Evolutionary conservation across 1,284 basidiomycete genomes (phyloP).

Genomic region (Pseudozyma sp.): DNA sequence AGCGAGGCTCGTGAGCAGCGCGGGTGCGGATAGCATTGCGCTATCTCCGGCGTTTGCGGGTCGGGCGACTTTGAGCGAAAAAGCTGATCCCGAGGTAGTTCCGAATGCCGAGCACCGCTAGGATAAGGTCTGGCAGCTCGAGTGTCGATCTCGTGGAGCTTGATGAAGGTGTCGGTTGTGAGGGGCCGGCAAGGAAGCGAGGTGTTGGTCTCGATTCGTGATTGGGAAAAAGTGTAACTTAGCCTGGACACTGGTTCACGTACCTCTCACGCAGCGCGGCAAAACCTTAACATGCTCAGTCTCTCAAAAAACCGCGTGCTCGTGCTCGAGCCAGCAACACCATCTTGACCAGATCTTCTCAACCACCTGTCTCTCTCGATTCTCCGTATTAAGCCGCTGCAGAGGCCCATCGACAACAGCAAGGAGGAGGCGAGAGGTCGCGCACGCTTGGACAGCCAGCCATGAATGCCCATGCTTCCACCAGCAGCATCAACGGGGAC

Average conservation of each 20-base stretch:
- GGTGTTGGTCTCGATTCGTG: constrained; percentile 11
- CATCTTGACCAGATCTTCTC: constrained; percentile 6
- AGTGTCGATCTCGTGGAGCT: constrained; percentile 4
- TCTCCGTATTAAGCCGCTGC: too few species aligned
- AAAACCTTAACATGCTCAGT: background rate
- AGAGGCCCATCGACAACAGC: background rate
- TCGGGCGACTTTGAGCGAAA: background rate
- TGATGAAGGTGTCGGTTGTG: background rate
- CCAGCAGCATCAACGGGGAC: constrained; percentile 4
- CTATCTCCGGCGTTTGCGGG: background rate
- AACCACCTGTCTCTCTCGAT: background rate
- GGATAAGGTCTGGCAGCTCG: background rate
- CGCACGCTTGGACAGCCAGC: background rate
- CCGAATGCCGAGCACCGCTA: background rate
- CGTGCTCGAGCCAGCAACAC: constrained; percentile 20
- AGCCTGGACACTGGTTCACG: background rate
- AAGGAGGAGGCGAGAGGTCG: background rate
- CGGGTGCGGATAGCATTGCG: constrained; percentile 5
- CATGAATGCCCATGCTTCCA: constrained; percentile 7
- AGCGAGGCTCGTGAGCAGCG: constrained; percentile 6
- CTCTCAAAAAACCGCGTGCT: background rate
- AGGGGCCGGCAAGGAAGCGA: background rate
- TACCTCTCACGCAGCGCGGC: background rate
- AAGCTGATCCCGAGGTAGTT: background rate
- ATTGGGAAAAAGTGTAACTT: constrained; percentile 15